Base-by-base conservation (phyloP, 177 flowering plant species). In the Vitis hybrid region DNA sequence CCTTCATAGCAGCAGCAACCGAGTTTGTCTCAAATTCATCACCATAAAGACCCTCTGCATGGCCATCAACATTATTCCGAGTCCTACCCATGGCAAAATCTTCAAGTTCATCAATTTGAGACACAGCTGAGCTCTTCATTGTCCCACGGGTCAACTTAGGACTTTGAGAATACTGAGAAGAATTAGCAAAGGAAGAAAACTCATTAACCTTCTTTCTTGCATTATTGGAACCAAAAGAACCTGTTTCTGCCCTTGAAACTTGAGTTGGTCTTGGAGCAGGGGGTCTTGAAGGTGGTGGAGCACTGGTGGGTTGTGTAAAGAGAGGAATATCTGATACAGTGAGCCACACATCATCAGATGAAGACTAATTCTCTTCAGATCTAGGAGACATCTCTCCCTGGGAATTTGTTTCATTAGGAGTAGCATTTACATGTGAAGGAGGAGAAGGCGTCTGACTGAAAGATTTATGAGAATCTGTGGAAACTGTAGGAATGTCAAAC, bases 251-350 rank as follows among this genome's bases (percentile, higher is more conserved):
- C 73, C 77, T 92, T 20, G 86, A 73, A 67, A 73, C 52, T 12
- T 77, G 82, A n/a, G 82, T 76, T 41, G 97, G 92, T 76, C 87
- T 84, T 17, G 94, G 88, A 68, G 98, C 94, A 53, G 99, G 98
- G 5, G 97, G 98, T 74, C 99, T 91, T 74, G 98, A 87, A 75
- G 99, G 99, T 11, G 99, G 98, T 61, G 99, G 97, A 70, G 97
- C 95, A 80, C 81, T 79, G 65, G 98, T 92, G 10, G 97, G 98
- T 71, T 87, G 92, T 5, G 99, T 96, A 69, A 85, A 88, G 70
- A 96, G 92, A 78, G 94, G 97, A 76, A 96, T 74, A 76, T 93
- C 98, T 58, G 90, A 86, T 58, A 96, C 98, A 62, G 91, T 87
- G 32, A 96, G 84, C 99, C 99, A 96, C 58, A 92, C 57, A 63